Conservation (phyloP, 768 basidiomycete species). For the Collybia mongolica region DNA sequence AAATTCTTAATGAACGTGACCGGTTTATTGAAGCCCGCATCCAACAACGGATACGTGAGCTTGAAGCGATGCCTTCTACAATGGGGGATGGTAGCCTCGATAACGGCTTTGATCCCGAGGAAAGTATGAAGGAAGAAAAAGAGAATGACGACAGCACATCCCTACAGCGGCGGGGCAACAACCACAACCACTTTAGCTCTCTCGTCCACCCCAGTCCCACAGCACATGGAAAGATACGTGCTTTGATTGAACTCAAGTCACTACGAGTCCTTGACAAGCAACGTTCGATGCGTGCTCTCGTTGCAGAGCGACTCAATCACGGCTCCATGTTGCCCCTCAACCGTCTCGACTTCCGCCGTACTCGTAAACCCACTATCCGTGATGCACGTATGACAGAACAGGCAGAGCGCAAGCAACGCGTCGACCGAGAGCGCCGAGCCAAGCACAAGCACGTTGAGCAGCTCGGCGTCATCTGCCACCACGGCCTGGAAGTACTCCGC, state of each 20-base stretch:
- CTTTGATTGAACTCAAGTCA: conserved; percentile 90
- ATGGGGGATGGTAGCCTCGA: conserved; percentile 76
- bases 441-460: conserved; percentile 98
- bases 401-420: conserved; percentile 86
- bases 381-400: conserved; percentile 90
- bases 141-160: conserved; percentile 30
- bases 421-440: conserved; percentile 89
- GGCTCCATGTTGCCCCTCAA: conserved; percentile 89
- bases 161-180: conserved; percentile 22
- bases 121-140: conserved; percentile 43
- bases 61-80: conserved; percentile 76
- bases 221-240: conserved; percentile 81
- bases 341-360: conserved; percentile 86
- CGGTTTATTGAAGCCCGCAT: conserved; percentile 88
- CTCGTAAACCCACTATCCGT: conserved; percentile 80
- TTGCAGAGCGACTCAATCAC: conserved; percentile 85
- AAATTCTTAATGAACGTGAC: conserved; percentile 89
- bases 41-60: conserved; percentile 83
- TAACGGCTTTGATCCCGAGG: conserved; percentile 36
- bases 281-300: conserved; percentile 77
- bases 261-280: conserved; percentile 91
- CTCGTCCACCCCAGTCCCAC: conserved; percentile 58
- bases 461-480: conserved; percentile 79
- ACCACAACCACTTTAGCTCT: conserved; percentile 23
- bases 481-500: conserved; percentile 75